These are phyloP conservation scores for Xanthoparmelia taractica DNA, from an alignment of 495 filamentous ascomycete genomes.

Conservation along the genomic window DNA sequence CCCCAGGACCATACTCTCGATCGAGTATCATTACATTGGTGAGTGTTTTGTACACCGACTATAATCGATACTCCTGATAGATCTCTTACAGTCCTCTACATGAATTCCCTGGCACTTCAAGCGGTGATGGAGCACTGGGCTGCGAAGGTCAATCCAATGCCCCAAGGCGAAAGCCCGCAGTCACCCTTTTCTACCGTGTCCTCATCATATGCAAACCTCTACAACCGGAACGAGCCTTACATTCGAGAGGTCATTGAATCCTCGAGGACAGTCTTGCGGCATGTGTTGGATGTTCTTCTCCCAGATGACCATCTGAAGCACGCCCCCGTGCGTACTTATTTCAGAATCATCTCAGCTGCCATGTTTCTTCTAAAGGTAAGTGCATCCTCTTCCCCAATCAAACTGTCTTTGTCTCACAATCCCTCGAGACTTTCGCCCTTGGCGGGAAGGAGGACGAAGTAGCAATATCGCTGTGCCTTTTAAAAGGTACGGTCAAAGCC, in stretches of 20 bases:
- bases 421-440: constrained; percentile 71
- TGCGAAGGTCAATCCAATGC: constrained; percentile 48
- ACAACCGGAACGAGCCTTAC: constrained; percentile 58
- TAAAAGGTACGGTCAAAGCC: constrained; percentile 72
- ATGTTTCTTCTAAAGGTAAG: constrained; percentile 81
- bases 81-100: constrained; percentile 51
- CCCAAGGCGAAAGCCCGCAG: constrained; percentile 35
- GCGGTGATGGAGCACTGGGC: constrained; percentile 92
- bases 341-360: constrained; percentile 87
- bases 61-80: constrained; percentile 31
- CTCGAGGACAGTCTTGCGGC: constrained; percentile 70
- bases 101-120: constrained; percentile 88
- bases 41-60: constrained; percentile 28
- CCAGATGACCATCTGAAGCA: constrained; percentile 82
- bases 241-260: constrained; percentile 84
- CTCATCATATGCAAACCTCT: constrained; percentile 49
- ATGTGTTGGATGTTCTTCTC: constrained; percentile 74
- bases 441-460: constrained; percentile 88
- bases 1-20: constrained; percentile 75
- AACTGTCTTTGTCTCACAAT: constrained; percentile 16
- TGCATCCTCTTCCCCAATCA: background rate
- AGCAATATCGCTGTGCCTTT: constrained; percentile 66
- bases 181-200: constrained; percentile 39
- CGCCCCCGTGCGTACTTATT: constrained; percentile 86
- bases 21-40: constrained; percentile 84